A percentile compares a stretch with the other conserved stretches of the same genome.
Evolutionary conservation across 208 protist genomes (phyloP).

Genomic region (Trypanosoma mega): DNA sequence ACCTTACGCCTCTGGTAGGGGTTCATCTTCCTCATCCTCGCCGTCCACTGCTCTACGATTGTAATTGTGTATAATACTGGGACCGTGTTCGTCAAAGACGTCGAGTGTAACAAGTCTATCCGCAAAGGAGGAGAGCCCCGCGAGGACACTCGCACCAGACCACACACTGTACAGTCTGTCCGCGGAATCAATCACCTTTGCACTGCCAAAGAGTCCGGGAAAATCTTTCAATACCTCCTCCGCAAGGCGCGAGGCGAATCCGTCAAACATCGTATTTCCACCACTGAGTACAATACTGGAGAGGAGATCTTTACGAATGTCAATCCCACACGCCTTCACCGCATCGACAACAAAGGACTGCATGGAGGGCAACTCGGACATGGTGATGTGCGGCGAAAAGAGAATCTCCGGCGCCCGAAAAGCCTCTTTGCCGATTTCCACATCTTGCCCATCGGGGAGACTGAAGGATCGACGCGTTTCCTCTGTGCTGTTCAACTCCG

Average conservation of each 20-base stretch:
- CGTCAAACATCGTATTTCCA: conserved; percentile 57
- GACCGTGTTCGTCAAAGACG: conserved; percentile 23
- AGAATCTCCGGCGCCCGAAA: conserved; percentile 63
- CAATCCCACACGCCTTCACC: conserved; percentile 69
- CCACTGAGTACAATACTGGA: conserved; percentile 81
- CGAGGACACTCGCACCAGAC: conserved; percentile 26
- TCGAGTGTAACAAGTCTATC: conserved; percentile 10
- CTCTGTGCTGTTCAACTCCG: conserved; percentile 16
- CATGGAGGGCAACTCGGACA: conserved; percentile 35
- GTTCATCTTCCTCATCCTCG: not conserved
- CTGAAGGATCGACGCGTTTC: conserved; percentile 10
- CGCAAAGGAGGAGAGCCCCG: conserved; percentile 17
- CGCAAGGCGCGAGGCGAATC: conserved; percentile 27
- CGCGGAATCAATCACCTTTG: conserved; percentile 20
- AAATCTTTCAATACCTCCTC: conserved; percentile 26
- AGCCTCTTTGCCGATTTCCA: conserved; percentile 35
- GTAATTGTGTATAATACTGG: conserved; percentile 16
- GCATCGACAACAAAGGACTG: conserved; percentile 41
- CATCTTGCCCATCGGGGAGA: conserved; percentile 53
- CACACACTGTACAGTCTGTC: conserved; percentile 21
- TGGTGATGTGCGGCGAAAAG: conserved; percentile 37
- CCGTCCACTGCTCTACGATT: not conserved
- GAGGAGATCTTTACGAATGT: conserved; percentile 75
- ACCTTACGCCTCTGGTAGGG: not conserved
- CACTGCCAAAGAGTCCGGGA: conserved; percentile 26